phyloP scores from a whole-genome alignment of 345 rosid species.

The Hevea brasiliensis region DNA sequence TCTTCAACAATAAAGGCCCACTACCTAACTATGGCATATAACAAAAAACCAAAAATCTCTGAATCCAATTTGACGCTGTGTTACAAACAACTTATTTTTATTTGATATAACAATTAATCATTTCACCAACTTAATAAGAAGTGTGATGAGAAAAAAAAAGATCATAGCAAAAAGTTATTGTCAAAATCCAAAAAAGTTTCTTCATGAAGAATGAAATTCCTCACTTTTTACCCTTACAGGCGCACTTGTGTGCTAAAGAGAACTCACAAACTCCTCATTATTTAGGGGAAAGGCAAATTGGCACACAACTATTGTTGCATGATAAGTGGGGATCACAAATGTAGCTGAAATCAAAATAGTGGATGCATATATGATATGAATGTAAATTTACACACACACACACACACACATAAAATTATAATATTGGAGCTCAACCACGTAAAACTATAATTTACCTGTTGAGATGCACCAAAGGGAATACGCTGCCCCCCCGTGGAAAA shows the following conservation, averaged over 20 bases:
- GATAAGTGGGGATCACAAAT: not conserved
- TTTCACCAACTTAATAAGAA: not conserved
- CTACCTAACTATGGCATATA: not conserved
- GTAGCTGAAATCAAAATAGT: not conserved
- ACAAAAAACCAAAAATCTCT: not conserved
- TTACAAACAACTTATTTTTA: not conserved
- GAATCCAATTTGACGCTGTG: not conserved
- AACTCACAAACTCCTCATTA: too few relatives aligned
- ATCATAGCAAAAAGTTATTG: not conserved
- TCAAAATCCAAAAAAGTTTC: too few relatives aligned
- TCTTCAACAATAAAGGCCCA: not conserved
- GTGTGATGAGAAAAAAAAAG: not conserved
- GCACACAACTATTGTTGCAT: not conserved
- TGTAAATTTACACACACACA: too few relatives aligned
- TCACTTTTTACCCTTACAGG: too few relatives aligned
- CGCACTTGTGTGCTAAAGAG: too few relatives aligned
- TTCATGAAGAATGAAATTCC: too few relatives aligned
- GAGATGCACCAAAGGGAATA: conserved; percentile 94
- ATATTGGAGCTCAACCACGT: not conserved
- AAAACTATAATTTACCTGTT: conserved; percentile 59
- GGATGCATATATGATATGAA: not conserved
- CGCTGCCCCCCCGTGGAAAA: conserved; percentile 87
- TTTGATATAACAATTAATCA: not conserved
- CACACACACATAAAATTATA: too few relatives aligned
- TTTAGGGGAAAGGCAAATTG: too few relatives aligned